phyloP scores from a whole-genome alignment of 2,329 filamentous ascomycete genomes.

The Microdochium trichocladiopsis region DNA sequence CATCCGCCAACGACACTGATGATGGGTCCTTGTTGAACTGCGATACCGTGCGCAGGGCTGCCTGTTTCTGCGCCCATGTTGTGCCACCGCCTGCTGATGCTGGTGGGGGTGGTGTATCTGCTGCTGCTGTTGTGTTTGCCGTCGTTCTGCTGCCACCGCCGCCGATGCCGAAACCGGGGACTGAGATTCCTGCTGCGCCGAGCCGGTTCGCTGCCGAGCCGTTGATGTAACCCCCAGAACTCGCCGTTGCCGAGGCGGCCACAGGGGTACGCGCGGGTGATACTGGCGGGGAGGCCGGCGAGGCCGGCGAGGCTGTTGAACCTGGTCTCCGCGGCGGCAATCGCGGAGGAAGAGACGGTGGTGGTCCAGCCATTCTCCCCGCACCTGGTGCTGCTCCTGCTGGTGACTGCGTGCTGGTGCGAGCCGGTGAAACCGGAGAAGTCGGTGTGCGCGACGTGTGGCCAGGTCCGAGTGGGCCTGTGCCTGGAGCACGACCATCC shows the following conservation, averaged over 20 bases:
- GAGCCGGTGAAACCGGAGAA: conserved; percentile 6
- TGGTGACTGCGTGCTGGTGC: conserved; percentile 2
- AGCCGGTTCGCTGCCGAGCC: conserved; percentile 58
- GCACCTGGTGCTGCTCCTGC: conserved; percentile 12
- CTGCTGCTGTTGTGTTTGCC: conserved; percentile 14
- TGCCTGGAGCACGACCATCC: conserved; percentile 18
- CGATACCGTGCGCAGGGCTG: conserved; percentile 53
- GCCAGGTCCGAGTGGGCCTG: background rate
- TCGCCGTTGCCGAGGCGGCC: conserved; percentile 5
- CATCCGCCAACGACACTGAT: conserved; percentile 52
- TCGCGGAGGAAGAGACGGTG: conserved; percentile 57
- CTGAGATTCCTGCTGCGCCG: conserved; percentile 67
- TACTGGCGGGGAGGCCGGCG: conserved; percentile 25
- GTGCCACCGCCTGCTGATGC: conserved; percentile 33
- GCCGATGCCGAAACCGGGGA: conserved; percentile 70
- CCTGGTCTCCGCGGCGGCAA: conserved; percentile 60
- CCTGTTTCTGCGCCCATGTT: conserved; percentile 58
- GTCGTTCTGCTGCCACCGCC: no score
- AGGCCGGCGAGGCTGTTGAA: no score
- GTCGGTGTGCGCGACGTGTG: background rate
- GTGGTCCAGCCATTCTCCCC: conserved; percentile 25
- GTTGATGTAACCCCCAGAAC: conserved; percentile 29
- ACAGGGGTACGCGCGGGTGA: conserved; percentile 11
- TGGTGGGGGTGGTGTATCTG: conserved; percentile 13
- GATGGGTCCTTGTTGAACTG: conserved; percentile 54